Evolutionary conservation across 805 yeast species (phyloP), one percentile per base, ranked within the genome.

Genomic region (Lachancea fermentati): DNA sequence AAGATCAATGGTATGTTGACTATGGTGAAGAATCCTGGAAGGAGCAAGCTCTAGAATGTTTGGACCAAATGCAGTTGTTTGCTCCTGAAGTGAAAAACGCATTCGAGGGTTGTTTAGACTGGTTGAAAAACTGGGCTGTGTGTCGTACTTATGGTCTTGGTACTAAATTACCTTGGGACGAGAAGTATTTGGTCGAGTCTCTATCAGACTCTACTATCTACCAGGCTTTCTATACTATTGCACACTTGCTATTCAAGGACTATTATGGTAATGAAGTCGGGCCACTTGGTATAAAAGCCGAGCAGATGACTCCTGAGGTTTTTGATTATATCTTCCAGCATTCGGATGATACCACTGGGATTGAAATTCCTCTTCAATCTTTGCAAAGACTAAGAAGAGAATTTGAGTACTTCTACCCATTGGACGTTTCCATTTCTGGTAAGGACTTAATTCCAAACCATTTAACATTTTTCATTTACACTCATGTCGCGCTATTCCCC

Each of bases 71-170:
- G 91, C 76, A 84, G 62, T 75, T 89, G 8, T 91, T 76, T 71
- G 73, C 81, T 39, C 71, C 80, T 36, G 97, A 89, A 69, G 85
- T 94, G 31, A 76, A 83, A 55, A 79, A 91, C 58, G 96, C 94
- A 5, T 91, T 93, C 55, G 96, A 88, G 66, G 89, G 88, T 64
- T 95, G 85, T 43, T 73, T 93, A 57, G 94, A 82, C 52, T 93
- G 98, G 98, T 78, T 93, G 58, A 85, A 83, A 69, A 89, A 88
- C 72, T 93, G 98, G 98, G 97, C 98, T 38, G 86, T 93, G 44
- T 86, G 95, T 43, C 85, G 98, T 73, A 81, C 95, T 42, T 93
- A 86, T 55, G 98, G 98, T 62, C 74, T 93, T 52, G 98, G 98
- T 63, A 80, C 97, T 43, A 81, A 71, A 60, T 77, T 93, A 51